These are phyloP conservation scores for Omphalotus guepiniiformis DNA, from an alignment of 768 basidiomycete species.

Conservation along the genomic window DNA sequence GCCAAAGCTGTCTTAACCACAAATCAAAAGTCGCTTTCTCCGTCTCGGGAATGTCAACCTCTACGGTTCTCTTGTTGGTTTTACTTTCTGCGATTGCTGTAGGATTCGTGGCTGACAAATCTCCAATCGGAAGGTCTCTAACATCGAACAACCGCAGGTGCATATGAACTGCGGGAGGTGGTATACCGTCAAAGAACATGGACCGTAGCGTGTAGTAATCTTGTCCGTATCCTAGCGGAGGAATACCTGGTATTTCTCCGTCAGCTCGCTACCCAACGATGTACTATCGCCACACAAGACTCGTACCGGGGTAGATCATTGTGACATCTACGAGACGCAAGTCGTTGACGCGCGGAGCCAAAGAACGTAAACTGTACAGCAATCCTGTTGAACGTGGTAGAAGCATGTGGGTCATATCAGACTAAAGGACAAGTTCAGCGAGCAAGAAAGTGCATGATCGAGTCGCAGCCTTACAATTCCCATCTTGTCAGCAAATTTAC, in stretches of 20 bases:
- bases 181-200: slow-evolving; percentile 74
- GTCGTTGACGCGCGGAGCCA: slow-evolving; percentile 71
- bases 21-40: slow-evolving; percentile 69
- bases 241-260: slow-evolving; percentile 51
- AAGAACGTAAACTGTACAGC: slow-evolving; percentile 76
- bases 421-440: slow-evolving; percentile 36
- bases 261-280: slow-evolving; percentile 5
- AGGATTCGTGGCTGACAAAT: slow-evolving; percentile 38
- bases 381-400: slow-evolving; percentile 92
- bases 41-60: slow-evolving; percentile 48
- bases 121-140: slow-evolving; percentile 64
- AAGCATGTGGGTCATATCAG: slow-evolving; percentile 75
- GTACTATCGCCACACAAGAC: not conserved
- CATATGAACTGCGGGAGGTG: slow-evolving; percentile 84
- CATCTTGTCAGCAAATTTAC: slow-evolving; percentile 83
- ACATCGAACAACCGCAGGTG: slow-evolving; percentile 82
- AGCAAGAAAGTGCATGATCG: too few species aligned
- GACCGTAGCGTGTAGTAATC: slow-evolving; percentile 86
- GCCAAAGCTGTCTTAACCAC: slow-evolving; percentile 84
- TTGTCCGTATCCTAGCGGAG: slow-evolving; percentile 78
- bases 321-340: slow-evolving; percentile 89
- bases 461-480: slow-evolving; percentile 77
- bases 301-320: slow-evolving; percentile 83
- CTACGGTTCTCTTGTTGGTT: slow-evolving; percentile 25
- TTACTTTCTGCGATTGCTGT: slow-evolving; percentile 22